These are phyloP conservation scores for Phytophthora hibernalis DNA, from an alignment of 352 stramenopile species.

Conservation along the genomic window DNA sequence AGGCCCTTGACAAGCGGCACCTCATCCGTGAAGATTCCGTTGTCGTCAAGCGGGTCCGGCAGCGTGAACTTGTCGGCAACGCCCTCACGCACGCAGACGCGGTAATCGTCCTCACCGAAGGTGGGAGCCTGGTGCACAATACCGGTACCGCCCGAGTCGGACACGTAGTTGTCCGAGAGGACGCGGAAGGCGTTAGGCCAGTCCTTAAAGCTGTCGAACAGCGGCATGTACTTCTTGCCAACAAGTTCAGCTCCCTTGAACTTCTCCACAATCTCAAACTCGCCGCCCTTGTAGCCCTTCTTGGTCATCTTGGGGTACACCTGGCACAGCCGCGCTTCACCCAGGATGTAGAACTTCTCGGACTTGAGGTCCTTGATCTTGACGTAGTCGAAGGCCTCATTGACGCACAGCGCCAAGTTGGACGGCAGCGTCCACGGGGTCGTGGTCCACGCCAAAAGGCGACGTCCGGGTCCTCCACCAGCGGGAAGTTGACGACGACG, in stretches of 20 bases:
- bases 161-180: slow-evolving; percentile 98
- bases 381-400: slow-evolving; percentile 97
- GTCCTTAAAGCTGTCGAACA: slow-evolving; percentile 96
- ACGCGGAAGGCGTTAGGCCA: slow-evolving; percentile 95
- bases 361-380: slow-evolving; percentile 96
- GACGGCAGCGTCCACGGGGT: slow-evolving; percentile 99
- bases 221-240: slow-evolving; percentile 95
- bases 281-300: slow-evolving; percentile 95
- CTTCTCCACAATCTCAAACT: slow-evolving; percentile 93
- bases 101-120: slow-evolving; percentile 99
- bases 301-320: slow-evolving; percentile 98
- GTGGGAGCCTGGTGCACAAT: slow-evolving; percentile 99
- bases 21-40: slow-evolving; percentile 95
- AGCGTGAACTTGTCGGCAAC: slow-evolving; percentile 96
- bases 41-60: slow-evolving; percentile 97
- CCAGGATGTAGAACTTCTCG: slow-evolving; percentile 94
- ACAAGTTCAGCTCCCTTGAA: slow-evolving; percentile 94
- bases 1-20: slow-evolving; percentile 94
- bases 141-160: slow-evolving; percentile 95
- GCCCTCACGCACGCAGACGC: slow-evolving; percentile 96
- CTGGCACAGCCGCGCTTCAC: slow-evolving; percentile 93
- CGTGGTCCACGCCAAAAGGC: slow-evolving; percentile 97
- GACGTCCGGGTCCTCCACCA: slow-evolving; percentile 88
- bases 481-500: slow-evolving; percentile 97
- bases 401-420: slow-evolving; percentile 98